Evolutionary conservation across 2,329 filamentous ascomycete genomes (phyloP).

Genomic region (Pezicula carpinea): DNA sequence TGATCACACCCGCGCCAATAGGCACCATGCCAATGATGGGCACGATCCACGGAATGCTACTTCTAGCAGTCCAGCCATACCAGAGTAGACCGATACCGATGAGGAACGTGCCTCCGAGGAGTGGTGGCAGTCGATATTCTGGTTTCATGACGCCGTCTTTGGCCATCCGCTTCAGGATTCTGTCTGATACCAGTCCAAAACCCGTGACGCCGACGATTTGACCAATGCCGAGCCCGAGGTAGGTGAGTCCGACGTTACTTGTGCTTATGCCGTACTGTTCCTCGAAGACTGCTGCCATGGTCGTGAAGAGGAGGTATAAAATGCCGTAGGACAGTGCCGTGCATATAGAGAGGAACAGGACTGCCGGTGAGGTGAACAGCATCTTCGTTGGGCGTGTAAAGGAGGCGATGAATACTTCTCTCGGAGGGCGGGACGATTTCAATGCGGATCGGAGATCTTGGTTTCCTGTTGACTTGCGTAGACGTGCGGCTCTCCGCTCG

Average conservation of each 20-base stretch:
- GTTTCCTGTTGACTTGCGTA: slow-evolving; percentile 36
- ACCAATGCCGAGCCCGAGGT: slow-evolving; percentile 36
- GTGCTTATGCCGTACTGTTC: slow-evolving; percentile 34
- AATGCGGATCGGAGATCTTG: slow-evolving; percentile 39
- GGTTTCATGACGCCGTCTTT: slow-evolving; percentile 28
- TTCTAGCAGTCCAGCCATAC: slow-evolving; percentile 40
- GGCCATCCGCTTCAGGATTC: slow-evolving; percentile 34
- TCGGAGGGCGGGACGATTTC: slow-evolving; percentile 22
- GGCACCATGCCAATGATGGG: slow-evolving; percentile 33
- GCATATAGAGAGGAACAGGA: slow-evolving; percentile 40
- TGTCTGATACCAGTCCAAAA: slow-evolving; percentile 37
- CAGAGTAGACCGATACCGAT: slow-evolving; percentile 43
- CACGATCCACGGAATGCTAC: slow-evolving; percentile 36
- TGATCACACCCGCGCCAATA: slow-evolving; percentile 37
- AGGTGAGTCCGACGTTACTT: slow-evolving; percentile 35
- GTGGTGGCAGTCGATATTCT: slow-evolving; percentile 37
- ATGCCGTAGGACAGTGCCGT: slow-evolving; percentile 45
- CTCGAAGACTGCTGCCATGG: slow-evolving; percentile 43
- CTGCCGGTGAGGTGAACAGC: slow-evolving; percentile 28
- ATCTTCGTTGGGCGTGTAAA: slow-evolving; percentile 43
- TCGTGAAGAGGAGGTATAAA: slow-evolving; percentile 45
- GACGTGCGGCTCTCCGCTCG: slow-evolving; percentile 26
- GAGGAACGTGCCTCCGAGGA: slow-evolving; percentile 31
- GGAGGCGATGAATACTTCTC: slow-evolving; percentile 31
- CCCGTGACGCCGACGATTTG: slow-evolving; percentile 30